Conservation (phyloP, 345 rosid species). For the Arabidopsis suecica region DNA sequence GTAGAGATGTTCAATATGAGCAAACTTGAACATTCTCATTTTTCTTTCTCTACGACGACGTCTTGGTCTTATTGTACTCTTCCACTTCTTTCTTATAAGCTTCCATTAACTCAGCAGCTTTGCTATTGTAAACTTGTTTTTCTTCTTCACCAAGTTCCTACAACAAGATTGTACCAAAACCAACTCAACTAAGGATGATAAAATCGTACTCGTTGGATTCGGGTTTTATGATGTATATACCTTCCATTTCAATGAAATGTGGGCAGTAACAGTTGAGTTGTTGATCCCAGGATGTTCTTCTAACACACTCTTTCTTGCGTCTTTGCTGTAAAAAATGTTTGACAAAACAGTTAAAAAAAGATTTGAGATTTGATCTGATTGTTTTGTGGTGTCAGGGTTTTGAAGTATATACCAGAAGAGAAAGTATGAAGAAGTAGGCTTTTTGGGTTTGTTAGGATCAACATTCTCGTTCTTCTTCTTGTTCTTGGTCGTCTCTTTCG, state of each 20-base stretch:
- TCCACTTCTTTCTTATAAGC: constrained; percentile 78
- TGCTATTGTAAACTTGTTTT: constrained; percentile 63
- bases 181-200: neutral
- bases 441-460: constrained; percentile 89
- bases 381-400: neutral
- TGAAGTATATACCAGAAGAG: constrained; percentile 54
- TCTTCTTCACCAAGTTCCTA: constrained; percentile 81
- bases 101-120: constrained; percentile 80
- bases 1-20: constrained; percentile 36
- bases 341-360: neutral
- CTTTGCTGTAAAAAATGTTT: constrained; percentile 55
- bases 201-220: neutral
- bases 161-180: neutral
- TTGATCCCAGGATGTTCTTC: constrained; percentile 64
- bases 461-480: constrained; percentile 52
- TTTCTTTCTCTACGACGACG: constrained; percentile 10
- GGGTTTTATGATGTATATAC: constrained; percentile 39
- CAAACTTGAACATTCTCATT: constrained; percentile 38
- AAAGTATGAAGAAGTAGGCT: constrained; percentile 78
- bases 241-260: constrained; percentile 86
- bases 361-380: neutral
- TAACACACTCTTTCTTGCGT: constrained; percentile 59
- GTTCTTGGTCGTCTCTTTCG: constrained; percentile 60
- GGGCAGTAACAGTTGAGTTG: constrained; percentile 66
- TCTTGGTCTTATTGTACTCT: constrained; percentile 57